These are phyloP conservation scores for Globisporangium barbulae DNA, from an alignment of 352 stramenopile genomes.

Conservation along the genomic window DNA sequence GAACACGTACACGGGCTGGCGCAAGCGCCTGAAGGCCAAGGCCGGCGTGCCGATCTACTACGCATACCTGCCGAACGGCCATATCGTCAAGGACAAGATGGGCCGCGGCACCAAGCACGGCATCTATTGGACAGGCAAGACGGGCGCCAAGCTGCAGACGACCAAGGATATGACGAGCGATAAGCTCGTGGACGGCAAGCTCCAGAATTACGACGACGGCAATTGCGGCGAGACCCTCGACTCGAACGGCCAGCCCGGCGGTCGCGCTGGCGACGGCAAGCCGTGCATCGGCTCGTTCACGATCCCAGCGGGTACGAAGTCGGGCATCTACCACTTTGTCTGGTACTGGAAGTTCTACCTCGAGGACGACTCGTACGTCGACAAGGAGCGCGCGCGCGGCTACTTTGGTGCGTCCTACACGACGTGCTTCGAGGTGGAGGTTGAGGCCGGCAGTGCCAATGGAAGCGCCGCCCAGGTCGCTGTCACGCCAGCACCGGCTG, in stretches of 20 bases:
- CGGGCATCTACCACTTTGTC: conserved; percentile 62
- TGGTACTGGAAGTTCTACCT: conserved; percentile 77
- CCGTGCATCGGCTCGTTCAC: conserved; percentile 55
- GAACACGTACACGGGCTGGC: conserved; percentile 60
- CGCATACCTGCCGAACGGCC: conserved; percentile 36
- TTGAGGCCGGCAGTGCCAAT: conserved; percentile 22
- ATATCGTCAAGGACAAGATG: conserved; percentile 70
- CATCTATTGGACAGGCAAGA: conserved; percentile 60
- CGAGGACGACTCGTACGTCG: conserved; percentile 46
- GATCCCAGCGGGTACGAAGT: conserved; percentile 34
- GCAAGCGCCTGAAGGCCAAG: conserved; percentile 40
- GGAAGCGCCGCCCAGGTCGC: conserved; percentile 9
- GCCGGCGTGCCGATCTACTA: conserved; percentile 37
- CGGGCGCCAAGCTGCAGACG: conserved; percentile 29
- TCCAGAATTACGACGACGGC: conserved; percentile 50
- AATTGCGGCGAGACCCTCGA: conserved; percentile 60
- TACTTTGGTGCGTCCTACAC: conserved; percentile 70
- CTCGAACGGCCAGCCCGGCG: conserved; percentile 34
- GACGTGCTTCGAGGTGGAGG: conserved; percentile 67
- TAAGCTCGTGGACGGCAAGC: conserved; percentile 43
- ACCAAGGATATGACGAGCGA: conserved; percentile 49
- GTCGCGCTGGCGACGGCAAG: conserved; percentile 54
- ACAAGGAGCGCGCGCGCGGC: conserved; percentile 40
- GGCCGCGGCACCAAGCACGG: conserved; percentile 52
- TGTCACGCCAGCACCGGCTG: conserved; percentile 3